Evolutionary conservation across 371 early-diverging fungal genomes (phyloP), one percentile per base, ranked within the genome.

Genomic region (Syncephalastrum contaminatum): DNA sequence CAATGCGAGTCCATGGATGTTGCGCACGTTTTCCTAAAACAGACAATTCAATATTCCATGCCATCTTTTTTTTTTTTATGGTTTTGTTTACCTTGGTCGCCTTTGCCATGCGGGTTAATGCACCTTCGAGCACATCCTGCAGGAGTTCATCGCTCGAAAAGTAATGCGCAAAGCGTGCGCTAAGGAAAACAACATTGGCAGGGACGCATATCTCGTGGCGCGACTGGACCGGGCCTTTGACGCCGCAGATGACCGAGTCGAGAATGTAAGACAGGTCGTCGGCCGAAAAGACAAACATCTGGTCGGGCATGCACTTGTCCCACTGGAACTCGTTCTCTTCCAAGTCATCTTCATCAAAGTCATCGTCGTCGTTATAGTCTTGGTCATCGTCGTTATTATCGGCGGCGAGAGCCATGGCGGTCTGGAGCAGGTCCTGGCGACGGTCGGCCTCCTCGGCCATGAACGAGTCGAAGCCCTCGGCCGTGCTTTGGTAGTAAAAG

Each of bases 131-230:
- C 4, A 94, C 80, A 46, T 80, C 75, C 41, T 88, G 81, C 16
- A 92, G 64, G 7, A 95, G 70, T 27, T 91, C 93, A 0, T 75
- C 63, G 48, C 83, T 77, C 36, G 90, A 84, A 63, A 81, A 91
- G 59, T 93, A 87, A 64, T 84, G 86, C 20, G 95, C 94, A 67
- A 90, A 97, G 43, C 97, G 80, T 18, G 94, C 90, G 39, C 89
- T 86, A 30, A 97, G 74, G 64, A 95, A 94, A 13, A 96, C 67
- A 40, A 95, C 85, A 67, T 91, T 92, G 12, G 96, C 94, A 5
- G 95, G 85, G 4, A 90, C 76, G 39, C 88, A 86, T 43, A 81
- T 82, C 27, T 87, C 81, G 42, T 82, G 75, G 12, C 72, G 72
- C n/a, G 82, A 65, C 42, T 53, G 44, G 44, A 72, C 54, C 2